Base-by-base conservation (phyloP, 495 filamentous ascomycete genomes). In the Aspergillus affinis region DNA sequence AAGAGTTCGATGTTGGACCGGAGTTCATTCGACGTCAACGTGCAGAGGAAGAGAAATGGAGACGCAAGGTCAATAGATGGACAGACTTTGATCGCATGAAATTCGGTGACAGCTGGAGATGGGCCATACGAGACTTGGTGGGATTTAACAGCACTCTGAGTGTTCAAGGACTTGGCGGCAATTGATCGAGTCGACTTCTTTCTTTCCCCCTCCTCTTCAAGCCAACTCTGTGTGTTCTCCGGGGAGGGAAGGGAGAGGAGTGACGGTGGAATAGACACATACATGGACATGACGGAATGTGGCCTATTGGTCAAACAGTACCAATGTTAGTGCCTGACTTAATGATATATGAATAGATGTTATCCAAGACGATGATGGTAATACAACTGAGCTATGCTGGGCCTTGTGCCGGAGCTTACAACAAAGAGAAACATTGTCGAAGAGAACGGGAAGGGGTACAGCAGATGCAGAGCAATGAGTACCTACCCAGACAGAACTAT, bases 1-100 rank as follows among this genome's bases (percentile, higher is more conserved):
- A 98, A 72, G 94, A 98, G 71, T 98, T 98, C 69, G 94, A 98
- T 71, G 90, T 98, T 50, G 94, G 94, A 1, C 95, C 95, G 6
- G 90, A 92, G 73, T 98, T 97, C 69, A 88, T 98, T 51, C 83
- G 86, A 62, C 82, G 91, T 45, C 93, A 97, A 72, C 76, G 89
- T 56, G 92, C 92, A 60, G 94, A 98, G 73, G 94, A 98, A 75
- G 88, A 89, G 54, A 82, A 89, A 63, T 98, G 94, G 95, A 82
- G 88, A 63, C 84, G 86, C 70, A 91, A 91, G 71, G 89, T 91
- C 49, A 85, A 87, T 60, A 86, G 82, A 51, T 98, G 95, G 94
- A 78, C 75, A 68, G 78, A 55, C 55, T 76, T 62, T 75, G 78
- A 76, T 61, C 75, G 75, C 50, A 72, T 74, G 48, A 69, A 70